Conservation (phyloP, 768 basidiomycete genomes). For the Rhodotorula kratochvilovae region DNA sequence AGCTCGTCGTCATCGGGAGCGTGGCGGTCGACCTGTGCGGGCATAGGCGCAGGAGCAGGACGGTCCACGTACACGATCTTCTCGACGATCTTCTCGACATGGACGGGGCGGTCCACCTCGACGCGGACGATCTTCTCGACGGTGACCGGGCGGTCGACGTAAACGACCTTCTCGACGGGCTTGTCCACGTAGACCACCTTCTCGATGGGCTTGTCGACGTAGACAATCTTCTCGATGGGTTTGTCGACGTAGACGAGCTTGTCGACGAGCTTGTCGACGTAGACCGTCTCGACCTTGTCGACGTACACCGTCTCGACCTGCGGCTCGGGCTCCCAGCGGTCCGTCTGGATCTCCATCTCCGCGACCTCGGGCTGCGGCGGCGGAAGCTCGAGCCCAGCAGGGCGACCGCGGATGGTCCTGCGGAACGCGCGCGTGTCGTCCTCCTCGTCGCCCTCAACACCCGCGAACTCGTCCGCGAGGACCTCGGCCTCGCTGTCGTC, state of each 20-base stretch:
- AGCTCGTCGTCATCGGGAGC: constrained; percentile 9
- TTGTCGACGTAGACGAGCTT: no score
- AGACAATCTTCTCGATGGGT: constrained; percentile 43
- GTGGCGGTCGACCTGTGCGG: background rate
- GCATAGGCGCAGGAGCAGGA: constrained; percentile 34
- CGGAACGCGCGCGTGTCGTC: constrained; percentile 15
- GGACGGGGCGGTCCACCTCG: constrained; percentile 43
- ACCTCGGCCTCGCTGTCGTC: constrained; percentile 16
- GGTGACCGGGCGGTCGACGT: constrained; percentile 33
- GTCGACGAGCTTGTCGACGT: background rate
- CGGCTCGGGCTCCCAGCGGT: constrained; percentile 9
- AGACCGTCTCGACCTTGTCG: constrained; percentile 44
- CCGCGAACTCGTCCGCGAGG: background rate
- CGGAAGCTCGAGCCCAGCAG: constrained; percentile 2
- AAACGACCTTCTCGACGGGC: constrained; percentile 19
- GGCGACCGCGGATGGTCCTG: constrained; percentile 11
- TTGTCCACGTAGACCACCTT: constrained; percentile 18
- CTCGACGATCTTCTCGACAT: constrained; percentile 46
- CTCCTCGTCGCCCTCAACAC: background rate
- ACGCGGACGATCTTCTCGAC: constrained; percentile 42
- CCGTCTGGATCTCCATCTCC: constrained; percentile 22
- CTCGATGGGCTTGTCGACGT: constrained; percentile 12
- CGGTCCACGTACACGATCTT: constrained; percentile 46
- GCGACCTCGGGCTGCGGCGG: constrained; percentile 4
- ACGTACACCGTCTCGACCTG: constrained; percentile 42